A percentile compares a stretch with the other conserved stretches of the same genome.
Conservation (phyloP, 192 early-diverging fungal genomes). For the Haplosporangium gracile region DNA sequence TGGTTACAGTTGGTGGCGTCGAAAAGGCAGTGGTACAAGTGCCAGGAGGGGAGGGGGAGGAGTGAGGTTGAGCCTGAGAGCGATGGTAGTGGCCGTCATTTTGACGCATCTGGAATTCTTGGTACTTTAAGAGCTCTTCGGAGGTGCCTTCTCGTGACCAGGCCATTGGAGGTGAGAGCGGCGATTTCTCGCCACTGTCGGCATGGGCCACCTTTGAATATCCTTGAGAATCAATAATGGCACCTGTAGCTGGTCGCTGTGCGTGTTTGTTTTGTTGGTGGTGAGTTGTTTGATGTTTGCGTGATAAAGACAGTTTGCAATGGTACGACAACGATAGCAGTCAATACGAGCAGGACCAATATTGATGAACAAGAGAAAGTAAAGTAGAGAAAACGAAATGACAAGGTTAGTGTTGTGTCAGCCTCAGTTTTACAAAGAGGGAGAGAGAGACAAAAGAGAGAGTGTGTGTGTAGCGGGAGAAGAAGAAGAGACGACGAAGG, state of each 20-base stretch:
- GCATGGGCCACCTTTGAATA: conserved; percentile 18
- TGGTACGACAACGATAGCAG: background rate
- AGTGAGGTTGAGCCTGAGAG: background rate
- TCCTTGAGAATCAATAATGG: conserved; percentile 13
- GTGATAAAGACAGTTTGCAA: background rate
- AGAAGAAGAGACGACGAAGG: background rate
- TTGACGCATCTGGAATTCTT: conserved; percentile 35
- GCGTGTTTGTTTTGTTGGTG: background rate
- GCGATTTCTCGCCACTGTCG: conserved; percentile 27
- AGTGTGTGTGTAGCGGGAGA: background rate
- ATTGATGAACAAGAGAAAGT: no score
- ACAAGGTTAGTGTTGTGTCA: background rate
- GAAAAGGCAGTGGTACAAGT: background rate
- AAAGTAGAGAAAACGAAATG: background rate
- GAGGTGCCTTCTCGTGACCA: conserved; percentile 49
- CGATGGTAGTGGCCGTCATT: conserved; percentile 33
- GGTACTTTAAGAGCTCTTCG: conserved; percentile 50
- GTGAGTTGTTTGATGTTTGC: background rate
- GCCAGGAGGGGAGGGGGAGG: background rate
- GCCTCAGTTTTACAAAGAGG: background rate
- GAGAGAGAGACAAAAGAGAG: background rate
- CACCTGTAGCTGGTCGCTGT: background rate
- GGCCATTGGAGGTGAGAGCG: conserved; percentile 42
- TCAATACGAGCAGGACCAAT: background rate
- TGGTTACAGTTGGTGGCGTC: background rate